Evolutionary conservation across 2,329 filamentous ascomycete species (phyloP).

Genomic region (Blastomyces gilchristii): DNA sequence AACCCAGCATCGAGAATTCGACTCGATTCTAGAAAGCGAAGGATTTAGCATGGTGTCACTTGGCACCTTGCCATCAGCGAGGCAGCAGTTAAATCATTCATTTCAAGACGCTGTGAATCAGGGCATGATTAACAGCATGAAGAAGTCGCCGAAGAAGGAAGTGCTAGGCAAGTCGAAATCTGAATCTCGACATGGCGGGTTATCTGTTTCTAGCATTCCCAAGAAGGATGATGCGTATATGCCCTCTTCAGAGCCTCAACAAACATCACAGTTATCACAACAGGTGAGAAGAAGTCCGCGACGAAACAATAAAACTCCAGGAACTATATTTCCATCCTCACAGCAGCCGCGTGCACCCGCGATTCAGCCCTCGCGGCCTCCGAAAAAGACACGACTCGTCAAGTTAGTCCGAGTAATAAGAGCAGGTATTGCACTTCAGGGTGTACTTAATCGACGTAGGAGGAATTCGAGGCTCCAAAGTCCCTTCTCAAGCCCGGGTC

Average conservation of each 20-base stretch:
- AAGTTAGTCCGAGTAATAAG: slow-evolving; percentile 29
- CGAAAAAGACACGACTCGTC: slow-evolving; percentile 18
- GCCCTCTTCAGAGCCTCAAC: not conserved
- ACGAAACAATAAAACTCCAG: not conserved
- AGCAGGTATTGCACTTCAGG: slow-evolving; percentile 30
- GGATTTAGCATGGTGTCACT: slow-evolving; percentile 50
- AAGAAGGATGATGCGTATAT: not conserved
- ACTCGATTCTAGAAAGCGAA: slow-evolving; percentile 48
- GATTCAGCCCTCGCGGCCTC: slow-evolving; percentile 5
- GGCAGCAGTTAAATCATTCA: slow-evolving; percentile 32
- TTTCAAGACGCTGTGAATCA: slow-evolving; percentile 13
- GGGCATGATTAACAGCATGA: not conserved
- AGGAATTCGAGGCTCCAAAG: slow-evolving; percentile 11
- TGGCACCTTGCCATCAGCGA: slow-evolving; percentile 43
- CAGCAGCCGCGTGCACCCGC: slow-evolving; percentile 14
- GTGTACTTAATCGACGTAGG: slow-evolving; percentile 21
- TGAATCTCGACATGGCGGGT: not conserved
- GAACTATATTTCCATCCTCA: slow-evolving; percentile 9
- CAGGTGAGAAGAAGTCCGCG: not conserved
- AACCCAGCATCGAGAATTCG: slow-evolving; percentile 39
- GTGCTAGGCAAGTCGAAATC: slow-evolving; percentile 9
- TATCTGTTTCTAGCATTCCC: not conserved
- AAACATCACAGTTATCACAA: not conserved
- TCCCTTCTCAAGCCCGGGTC: slow-evolving; percentile 11
- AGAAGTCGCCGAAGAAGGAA: slow-evolving; percentile 12